Evolutionary conservation across 257 asterid genomes (phyloP), one percentile per base, ranked within the genome.

Genomic region (Petunia axillaris): DNA sequence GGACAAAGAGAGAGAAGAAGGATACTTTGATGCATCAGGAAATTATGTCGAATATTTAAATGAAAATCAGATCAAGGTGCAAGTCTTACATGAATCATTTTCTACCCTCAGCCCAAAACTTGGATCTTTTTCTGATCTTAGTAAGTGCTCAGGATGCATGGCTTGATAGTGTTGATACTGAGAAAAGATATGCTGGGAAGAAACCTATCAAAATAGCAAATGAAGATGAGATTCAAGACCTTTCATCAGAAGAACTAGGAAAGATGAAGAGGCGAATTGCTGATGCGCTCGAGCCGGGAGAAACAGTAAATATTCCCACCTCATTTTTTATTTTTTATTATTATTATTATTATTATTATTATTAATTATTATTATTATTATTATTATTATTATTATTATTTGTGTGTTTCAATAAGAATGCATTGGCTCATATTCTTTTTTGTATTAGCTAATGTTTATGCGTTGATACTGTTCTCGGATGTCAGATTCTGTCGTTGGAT

Each of bases 201-300:
- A 80, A n/a, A n/a, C 64, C 87, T 9, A 75, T 65, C 78, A 79
- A 83, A 75, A 81, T 81, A 9, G 63, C 79, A 74, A 76, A 58
- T 60, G 90, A 88, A 76, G 94, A 89, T 15, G 90, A 89, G 50
- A 87, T 91, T 52, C 84, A 25, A n/a, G 99, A 94, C 16, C 95
- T 93, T 80, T 59, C 88, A 82, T 87, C 95, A 36, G 93, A 89
- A 78, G 95, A 89, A 67, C 88, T 96, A 83, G 98, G 93, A 75
- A 89, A 73, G 90, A 88, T 96, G 55, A 96, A 91, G 87, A 91
- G 97, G 93, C 91, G 97, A 82, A 93, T 96, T 82, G 92, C 99
- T 70, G 89, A 91, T 87, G 88, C 75, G 81, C 98, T 96, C 66
- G 93, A 94, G 86, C 92, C 98, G 70, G 97, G 94, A 86, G 99